Evolutionary conservation across 2,329 filamentous ascomycete genomes (phyloP).

Genomic region (Ascochyta viciae-villosae): DNA sequence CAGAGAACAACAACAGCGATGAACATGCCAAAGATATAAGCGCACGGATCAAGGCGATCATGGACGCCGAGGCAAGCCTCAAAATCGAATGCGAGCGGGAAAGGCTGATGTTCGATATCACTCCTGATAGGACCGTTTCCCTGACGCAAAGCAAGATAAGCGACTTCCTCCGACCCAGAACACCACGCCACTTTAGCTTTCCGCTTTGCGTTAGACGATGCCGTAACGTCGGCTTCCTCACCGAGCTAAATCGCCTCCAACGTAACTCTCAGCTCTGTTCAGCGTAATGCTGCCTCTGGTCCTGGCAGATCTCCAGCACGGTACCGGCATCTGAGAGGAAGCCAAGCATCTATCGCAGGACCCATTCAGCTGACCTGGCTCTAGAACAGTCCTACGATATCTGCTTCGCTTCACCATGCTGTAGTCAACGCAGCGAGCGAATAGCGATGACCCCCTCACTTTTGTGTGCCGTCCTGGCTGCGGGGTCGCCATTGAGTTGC

Average conservation of each 20-base stretch:
- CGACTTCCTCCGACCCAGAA: slow-evolving; percentile 8
- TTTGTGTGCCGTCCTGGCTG: slow-evolving; percentile 4
- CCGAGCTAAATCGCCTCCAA: neutral
- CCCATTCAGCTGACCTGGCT: slow-evolving; percentile 25
- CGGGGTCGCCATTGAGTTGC: neutral
- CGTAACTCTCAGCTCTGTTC: neutral
- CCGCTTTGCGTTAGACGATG: neutral
- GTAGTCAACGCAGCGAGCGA: slow-evolving; percentile 4
- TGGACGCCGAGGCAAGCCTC: slow-evolving; percentile 7
- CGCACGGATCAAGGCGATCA: neutral
- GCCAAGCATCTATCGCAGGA: neutral
- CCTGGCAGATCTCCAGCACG: neutral
- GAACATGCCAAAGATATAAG: neutral
- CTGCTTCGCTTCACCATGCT: slow-evolving; percentile 17
- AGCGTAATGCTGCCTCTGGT: neutral
- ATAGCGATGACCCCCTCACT: neutral
- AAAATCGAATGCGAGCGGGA: neutral
- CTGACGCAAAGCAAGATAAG: slow-evolving; percentile 5
- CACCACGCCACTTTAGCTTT: neutral
- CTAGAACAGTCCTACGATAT: slow-evolving; percentile 24
- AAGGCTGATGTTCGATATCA: slow-evolving; percentile 8
- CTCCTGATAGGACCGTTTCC: neutral
- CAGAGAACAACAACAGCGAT: neutral
- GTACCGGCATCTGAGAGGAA: neutral
- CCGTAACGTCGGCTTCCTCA: neutral